phyloP scores from a whole-genome alignment of 495 filamentous ascomycete genomes.

The Paragyromitra xinjiangensis region DNA sequence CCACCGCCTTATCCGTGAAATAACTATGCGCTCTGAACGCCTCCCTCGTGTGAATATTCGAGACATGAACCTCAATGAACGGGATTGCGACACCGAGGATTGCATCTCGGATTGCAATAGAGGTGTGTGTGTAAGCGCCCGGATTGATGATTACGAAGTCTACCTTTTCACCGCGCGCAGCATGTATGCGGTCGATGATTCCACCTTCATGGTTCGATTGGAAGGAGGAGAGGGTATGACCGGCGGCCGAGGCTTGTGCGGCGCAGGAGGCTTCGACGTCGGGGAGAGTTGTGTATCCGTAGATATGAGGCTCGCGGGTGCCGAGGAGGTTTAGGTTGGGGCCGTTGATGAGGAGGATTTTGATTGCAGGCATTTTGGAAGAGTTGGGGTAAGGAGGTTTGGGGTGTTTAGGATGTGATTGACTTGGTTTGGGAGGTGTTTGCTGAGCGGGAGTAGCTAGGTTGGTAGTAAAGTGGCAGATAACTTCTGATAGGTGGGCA shows the following conservation, averaged over 20 bases:
- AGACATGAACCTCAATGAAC: conserved; percentile 76
- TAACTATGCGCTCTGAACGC: conserved; percentile 71
- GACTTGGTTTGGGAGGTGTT: not conserved
- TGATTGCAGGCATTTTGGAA: conserved; percentile 59
- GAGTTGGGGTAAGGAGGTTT: not conserved
- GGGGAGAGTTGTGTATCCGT: conserved; percentile 70
- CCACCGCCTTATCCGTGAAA: conserved; percentile 74
- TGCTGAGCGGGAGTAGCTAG: not conserved
- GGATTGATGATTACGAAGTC: conserved; percentile 76
- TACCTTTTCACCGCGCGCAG: conserved; percentile 57
- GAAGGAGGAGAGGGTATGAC: conserved; percentile 63
- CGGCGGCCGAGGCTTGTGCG: conserved; percentile 61
- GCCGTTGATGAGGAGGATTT: conserved; percentile 78
- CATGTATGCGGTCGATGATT: conserved; percentile 58
- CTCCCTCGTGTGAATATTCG: conserved; percentile 73
- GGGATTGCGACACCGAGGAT: conserved; percentile 70
- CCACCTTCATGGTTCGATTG: conserved; percentile 71
- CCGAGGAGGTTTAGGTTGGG: conserved; percentile 84
- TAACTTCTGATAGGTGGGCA: not conserved
- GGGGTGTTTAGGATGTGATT: not conserved
- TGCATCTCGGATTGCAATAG: conserved; percentile 73
- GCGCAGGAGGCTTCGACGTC: conserved; percentile 65
- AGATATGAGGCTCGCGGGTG: conserved; percentile 74
- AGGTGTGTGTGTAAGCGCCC: conserved; percentile 73
- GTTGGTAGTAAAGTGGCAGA: not conserved